Evolutionary conservation across 129 eudicot genomes (phyloP), one percentile per base, ranked within the genome.

Genomic region (Arctium minus): DNA sequence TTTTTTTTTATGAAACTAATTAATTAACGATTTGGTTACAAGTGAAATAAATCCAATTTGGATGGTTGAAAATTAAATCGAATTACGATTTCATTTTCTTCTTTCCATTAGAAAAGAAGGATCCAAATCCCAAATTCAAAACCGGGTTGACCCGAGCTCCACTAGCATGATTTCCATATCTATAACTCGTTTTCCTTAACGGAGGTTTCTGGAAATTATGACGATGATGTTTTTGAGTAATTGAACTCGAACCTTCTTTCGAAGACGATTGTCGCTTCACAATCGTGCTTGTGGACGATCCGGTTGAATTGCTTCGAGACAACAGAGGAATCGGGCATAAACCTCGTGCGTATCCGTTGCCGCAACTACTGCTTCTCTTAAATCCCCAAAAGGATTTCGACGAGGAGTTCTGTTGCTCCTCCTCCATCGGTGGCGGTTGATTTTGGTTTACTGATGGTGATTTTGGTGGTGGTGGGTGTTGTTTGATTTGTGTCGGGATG

Each of bases 221-320:
- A 74, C 69, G 18, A 40, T 83, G 76, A 81, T 85, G 90, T 72
- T 87, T 87, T 8, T 86, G 87, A 83, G 76, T 72, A 31, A 30
- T 22, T 22, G 27, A 22, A 22, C 27, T 22, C 27, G 27, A 62
- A 13, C 83, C 79, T 78, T 81, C 82, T 64, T 91, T 91, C 2
- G 89, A 88, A 27, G 85, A 70, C 6, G 87, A 72, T 6, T 85
- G 75, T 38, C 92, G 83, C 8, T 93, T 86, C 46, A 87, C 80
- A 65, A 88, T 91, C 0, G 79, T 62, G 50, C 83, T 81, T 0
- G 92, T 30, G 0, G 97, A 75, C 18, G 98, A 95, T 10, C 98
- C 98, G 0, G 97, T 86, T 5, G 98, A 95, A 78, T 95, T 95
- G 62, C 98, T 95, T 36, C 97, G 78, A 27, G 97, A 88, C 39